These are phyloP conservation scores for Neurospora discreta DNA, from an alignment of 495 filamentous ascomycete genomes.

Conservation along the genomic window DNA sequence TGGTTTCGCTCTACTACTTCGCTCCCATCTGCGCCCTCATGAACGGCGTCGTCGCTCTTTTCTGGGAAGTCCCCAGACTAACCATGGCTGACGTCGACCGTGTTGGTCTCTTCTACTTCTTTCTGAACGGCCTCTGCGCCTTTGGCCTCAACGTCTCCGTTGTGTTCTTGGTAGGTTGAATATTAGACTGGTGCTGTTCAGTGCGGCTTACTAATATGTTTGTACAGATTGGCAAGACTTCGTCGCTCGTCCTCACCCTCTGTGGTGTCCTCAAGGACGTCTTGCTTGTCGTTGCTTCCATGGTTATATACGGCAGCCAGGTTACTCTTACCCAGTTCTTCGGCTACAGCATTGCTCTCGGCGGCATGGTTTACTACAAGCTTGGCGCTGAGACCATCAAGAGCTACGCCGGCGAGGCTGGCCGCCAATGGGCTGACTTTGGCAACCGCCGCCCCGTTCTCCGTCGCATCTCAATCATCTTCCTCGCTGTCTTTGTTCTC, in stretches of 20 bases:
- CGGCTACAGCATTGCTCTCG: conserved; percentile 84
- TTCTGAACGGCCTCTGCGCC: conserved; percentile 72
- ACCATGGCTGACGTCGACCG: conserved; percentile 60
- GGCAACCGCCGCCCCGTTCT: conserved; percentile 60
- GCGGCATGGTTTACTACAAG: conserved; percentile 94
- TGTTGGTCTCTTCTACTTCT: conserved; percentile 62
- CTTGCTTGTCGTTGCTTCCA: conserved; percentile 79
- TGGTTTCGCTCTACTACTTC: conserved; percentile 95
- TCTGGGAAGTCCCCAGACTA: conserved; percentile 65
- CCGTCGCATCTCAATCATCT: conserved; percentile 66
- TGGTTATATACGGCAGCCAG: conserved; percentile 78
- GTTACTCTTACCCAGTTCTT: conserved; percentile 80
- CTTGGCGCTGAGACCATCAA: conserved; percentile 78
- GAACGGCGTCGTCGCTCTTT: conserved; percentile 69
- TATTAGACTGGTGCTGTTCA: background rate
- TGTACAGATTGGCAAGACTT: conserved; percentile 87
- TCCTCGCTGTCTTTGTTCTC: conserved; percentile 40
- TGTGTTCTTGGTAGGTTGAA: conserved; percentile 72
- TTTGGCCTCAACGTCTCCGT: conserved; percentile 89
- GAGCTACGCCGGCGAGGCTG: conserved; percentile 58
- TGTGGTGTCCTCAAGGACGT: conserved; percentile 99
- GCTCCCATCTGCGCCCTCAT: conserved; percentile 85
- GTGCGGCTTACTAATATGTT: conserved; percentile 16
- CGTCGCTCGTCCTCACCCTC: conserved; percentile 89
- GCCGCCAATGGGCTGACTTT: conserved; percentile 77